Base-by-base conservation (phyloP, 192 early-diverging fungal species). In the Funneliformis mosseae region DNA sequence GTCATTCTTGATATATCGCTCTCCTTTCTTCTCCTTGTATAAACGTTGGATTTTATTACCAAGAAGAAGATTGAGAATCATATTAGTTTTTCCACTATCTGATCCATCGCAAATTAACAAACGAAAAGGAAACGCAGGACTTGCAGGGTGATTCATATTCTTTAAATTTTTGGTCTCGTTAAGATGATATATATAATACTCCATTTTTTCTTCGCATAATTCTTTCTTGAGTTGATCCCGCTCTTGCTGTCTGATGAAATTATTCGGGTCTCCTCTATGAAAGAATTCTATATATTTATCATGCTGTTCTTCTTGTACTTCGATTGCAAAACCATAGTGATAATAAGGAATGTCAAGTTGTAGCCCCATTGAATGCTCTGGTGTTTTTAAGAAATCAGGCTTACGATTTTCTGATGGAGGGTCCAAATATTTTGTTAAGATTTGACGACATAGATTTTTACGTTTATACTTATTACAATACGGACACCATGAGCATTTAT, bases 391-490 rank as follows among this genome's bases (percentile, higher is more conserved):
- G 3, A 33, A 33, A 33, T 33, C 33, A 33, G 3, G 33, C 33
- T 33, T 33, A 33, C 3, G 33, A 33, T 33, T 33, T 33, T 33
- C 33, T 45, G 69, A 71, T 71, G 69, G 33, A 45, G 33, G 69
- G 69, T 38, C 69, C 33, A 71, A 45, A 71, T 71, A 71, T 71
- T 71, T 71, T 71, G 69, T 43, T 45, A 71, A 43, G 42, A 71
- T 71, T 45, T 71, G 39, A 43, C 69, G 60, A 71, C 33, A 71
- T 28, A 71, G 42, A 71, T 71, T 71, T 71, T 71, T 38, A 71
- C 69, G 69, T 71, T 71, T 71, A 71, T 71, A 71, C 42, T 71
- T 71, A n/a, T 38, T 73, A 73, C 41, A 73, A 73, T 73, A 73
- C 12, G 71, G 41, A 38, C 43, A 48, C 45, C 71, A 73, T 71